Evolutionary conservation across 2,329 filamentous ascomycete species (phyloP).

Genomic region (Neonectria magnoliae): DNA sequence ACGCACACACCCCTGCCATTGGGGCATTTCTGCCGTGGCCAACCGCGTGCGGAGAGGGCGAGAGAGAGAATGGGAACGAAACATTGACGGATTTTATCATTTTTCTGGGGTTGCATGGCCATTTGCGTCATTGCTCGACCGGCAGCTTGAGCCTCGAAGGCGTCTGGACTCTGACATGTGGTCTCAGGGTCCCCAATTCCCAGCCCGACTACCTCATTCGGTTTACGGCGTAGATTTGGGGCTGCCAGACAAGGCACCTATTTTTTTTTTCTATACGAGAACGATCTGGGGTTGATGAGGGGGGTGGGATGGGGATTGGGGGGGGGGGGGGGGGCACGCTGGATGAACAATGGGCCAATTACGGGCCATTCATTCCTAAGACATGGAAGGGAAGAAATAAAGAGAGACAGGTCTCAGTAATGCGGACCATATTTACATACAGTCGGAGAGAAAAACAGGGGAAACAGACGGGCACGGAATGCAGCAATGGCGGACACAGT

Average conservation of each 20-base stretch:
- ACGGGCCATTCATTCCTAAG: slow-evolving; percentile 30
- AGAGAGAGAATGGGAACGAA: neutral
- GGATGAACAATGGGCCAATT: slow-evolving; percentile 31
- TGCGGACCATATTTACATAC: neutral
- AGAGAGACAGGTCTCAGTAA: neutral
- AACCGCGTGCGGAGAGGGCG: slow-evolving; percentile 15
- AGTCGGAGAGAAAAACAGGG: neutral
- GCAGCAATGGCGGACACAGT: neutral
- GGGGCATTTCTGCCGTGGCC: slow-evolving; percentile 26
- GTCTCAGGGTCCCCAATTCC: slow-evolving; percentile 4
- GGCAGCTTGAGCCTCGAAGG: slow-evolving; percentile 18
- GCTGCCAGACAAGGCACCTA: slow-evolving; percentile 18
- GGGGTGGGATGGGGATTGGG: slow-evolving; percentile 24
- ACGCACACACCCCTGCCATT: slow-evolving; percentile 16
- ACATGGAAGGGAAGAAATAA: neutral
- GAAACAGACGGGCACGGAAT: neutral
- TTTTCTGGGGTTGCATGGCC: slow-evolving; percentile 14
- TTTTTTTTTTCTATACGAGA: slow-evolving; percentile 8
- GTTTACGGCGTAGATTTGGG: slow-evolving; percentile 29
- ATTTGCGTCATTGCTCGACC: slow-evolving; percentile 19
- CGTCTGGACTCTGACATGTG: slow-evolving; percentile 18
- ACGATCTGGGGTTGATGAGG: slow-evolving; percentile 35
- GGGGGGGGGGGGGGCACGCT: slow-evolving; percentile 28
- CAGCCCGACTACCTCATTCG: slow-evolving; percentile 24
- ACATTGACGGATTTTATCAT: neutral